Evolutionary conservation across 2,329 filamentous ascomycete species (phyloP).

Genomic region (Amesomyces nigricolor): DNA sequence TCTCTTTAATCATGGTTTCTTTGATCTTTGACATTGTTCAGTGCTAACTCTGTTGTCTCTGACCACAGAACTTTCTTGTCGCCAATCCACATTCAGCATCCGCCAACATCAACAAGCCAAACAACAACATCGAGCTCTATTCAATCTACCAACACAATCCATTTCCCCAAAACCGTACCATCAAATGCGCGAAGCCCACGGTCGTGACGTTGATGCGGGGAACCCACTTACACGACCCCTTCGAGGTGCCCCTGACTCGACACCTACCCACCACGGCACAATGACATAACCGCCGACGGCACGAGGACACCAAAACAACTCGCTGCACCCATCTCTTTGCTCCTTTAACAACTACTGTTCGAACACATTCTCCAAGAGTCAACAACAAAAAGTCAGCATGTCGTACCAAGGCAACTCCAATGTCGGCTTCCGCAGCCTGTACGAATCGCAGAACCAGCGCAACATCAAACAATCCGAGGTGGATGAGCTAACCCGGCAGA

Average conservation of each 20-base stretch:
- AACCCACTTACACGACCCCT: no score
- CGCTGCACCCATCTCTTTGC: background rate
- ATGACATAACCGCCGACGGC: background rate
- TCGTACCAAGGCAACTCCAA: constrained; percentile 17
- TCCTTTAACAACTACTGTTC: background rate
- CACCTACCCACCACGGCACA: background rate
- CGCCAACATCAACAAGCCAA: no score
- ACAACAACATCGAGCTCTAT: no score
- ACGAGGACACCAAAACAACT: background rate
- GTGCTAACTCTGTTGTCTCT: no score
- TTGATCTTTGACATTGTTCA: no score
- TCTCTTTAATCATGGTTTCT: no score
- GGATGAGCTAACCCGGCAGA: constrained; percentile 12
- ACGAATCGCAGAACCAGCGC: constrained; percentile 21
- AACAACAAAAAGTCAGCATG: constrained; percentile 4
- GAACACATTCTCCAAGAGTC: background rate
- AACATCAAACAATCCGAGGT: constrained; percentile 16
- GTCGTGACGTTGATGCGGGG: no score
- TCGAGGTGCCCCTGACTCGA: background rate
- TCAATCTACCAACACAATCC: no score
- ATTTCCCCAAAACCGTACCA: no score
- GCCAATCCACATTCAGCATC: no score
- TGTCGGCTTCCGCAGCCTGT: constrained; percentile 19
- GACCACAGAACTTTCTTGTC: no score
- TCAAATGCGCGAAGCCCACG: no score